Percentiles rank a stretch among this genome's conserved stretches.
Conservation (phyloP, 345 rosid genomes). For the Gossypium bickii region DNA sequence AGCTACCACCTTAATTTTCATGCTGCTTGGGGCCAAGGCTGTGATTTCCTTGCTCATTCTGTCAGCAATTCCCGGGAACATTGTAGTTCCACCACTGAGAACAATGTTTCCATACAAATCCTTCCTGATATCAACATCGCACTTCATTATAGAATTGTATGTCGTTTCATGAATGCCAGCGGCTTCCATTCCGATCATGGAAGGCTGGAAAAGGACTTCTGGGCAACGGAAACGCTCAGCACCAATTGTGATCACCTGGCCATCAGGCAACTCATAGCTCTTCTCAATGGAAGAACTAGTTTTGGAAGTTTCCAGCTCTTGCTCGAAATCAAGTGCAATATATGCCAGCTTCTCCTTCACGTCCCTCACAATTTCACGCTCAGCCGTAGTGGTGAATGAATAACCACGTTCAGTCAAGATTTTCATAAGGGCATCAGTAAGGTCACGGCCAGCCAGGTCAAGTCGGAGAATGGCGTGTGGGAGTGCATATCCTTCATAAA, state of each 20-base stretch:
- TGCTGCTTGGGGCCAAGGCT: constrained; percentile 65
- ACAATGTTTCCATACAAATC: constrained; percentile 62
- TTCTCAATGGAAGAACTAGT: constrained; percentile 58
- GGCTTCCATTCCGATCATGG: constrained; percentile 69
- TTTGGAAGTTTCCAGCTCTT: constrained; percentile 58
- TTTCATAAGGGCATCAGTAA: constrained; percentile 59
- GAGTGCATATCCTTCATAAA: constrained; percentile 60
- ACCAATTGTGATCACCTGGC: constrained; percentile 64
- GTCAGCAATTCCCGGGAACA: constrained; percentile 61
- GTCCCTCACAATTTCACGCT: constrained; percentile 69
- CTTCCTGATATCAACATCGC: constrained; percentile 62
- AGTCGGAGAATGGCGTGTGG: constrained; percentile 64
- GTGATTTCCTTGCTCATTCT: constrained; percentile 70
- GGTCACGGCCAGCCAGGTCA: constrained; percentile 52
- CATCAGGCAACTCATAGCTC: constrained; percentile 66
- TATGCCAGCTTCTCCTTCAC: constrained; percentile 66
- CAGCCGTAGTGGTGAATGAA: constrained; percentile 71
- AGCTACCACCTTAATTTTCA: constrained; percentile 62
- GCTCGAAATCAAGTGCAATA: constrained; percentile 65
- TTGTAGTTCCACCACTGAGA: constrained; percentile 60
- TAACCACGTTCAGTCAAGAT: constrained; percentile 59
- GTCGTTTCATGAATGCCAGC: constrained; percentile 65
- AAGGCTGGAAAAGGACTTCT: constrained; percentile 68
- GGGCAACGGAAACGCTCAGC: constrained; percentile 68
- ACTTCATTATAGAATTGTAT: constrained; percentile 57